A percentile compares a stretch with the other conserved stretches of the same genome.
These are phyloP conservation scores for Epichloe glyceriae DNA, from an alignment of 2,329 filamentous ascomycete species.

Conservation along the genomic window DNA sequence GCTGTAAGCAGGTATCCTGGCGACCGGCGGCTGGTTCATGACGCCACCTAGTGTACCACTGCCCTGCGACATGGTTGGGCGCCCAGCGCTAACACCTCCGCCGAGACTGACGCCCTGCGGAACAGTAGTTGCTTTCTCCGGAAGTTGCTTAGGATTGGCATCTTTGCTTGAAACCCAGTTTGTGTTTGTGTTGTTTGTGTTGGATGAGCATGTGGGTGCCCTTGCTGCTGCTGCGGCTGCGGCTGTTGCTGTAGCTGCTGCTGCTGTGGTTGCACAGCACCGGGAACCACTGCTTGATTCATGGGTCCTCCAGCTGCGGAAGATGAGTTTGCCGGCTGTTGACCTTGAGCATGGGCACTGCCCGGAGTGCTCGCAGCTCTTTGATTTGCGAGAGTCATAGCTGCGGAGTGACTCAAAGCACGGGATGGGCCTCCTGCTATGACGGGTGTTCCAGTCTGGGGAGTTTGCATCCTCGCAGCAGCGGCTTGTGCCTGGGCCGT, in stretches of 20 bases:
- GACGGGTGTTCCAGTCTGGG: constrained; percentile 30
- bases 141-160: constrained; percentile 72
- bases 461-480: constrained; percentile 35
- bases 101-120: constrained; percentile 62
- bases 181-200: constrained; percentile 32
- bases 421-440: constrained; percentile 25
- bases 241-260: constrained; percentile 17
- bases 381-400: constrained; percentile 36
- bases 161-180: constrained; percentile 42
- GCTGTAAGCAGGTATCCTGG: constrained; percentile 69
- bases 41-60: constrained; percentile 66
- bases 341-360: constrained; percentile 17
- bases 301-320: constrained; percentile 14
- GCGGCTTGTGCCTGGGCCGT: constrained; percentile 27
- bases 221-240: constrained; percentile 21
- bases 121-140: constrained; percentile 50
- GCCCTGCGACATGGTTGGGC: constrained; percentile 76
- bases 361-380: constrained; percentile 23
- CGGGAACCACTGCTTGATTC: constrained; percentile 21
- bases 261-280: constrained; percentile 14
- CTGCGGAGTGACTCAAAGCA: constrained; percentile 35
- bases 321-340: constrained; percentile 15
- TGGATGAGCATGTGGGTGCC: constrained; percentile 36
- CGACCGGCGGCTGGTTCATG: constrained; percentile 75
- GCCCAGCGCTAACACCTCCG: constrained; percentile 46